Evolutionary conservation across 1,284 basidiomycete species (phyloP).

Genomic region (Sanguinoderma infundibulare): DNA sequence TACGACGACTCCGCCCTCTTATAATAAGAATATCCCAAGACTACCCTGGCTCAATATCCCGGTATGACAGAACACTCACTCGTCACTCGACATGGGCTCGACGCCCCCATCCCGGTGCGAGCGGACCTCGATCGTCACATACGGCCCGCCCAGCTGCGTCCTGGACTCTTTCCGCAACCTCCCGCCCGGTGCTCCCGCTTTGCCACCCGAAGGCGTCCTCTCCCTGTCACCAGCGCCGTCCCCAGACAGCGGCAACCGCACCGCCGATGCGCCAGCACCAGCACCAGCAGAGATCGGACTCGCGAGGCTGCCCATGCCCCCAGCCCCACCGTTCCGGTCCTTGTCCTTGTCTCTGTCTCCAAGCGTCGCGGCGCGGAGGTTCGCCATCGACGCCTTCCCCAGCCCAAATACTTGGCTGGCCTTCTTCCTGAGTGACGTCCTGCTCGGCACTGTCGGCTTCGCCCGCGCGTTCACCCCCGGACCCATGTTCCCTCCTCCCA

Average conservation of each 20-base stretch:
- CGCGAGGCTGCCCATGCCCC: neutral
- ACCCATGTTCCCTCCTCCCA: conserved; percentile 3
- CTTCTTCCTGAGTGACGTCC: conserved; percentile 23
- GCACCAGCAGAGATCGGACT: neutral
- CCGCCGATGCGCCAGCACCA: neutral
- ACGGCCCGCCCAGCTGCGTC: neutral
- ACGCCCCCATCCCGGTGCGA: neutral
- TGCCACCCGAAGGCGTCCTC: neutral
- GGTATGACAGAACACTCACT: neutral
- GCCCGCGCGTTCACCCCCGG: conserved; percentile 2
- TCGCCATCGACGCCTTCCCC: conserved; percentile 20
- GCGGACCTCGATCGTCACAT: neutral
- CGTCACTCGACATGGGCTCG: neutral
- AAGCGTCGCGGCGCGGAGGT: conserved; percentile 20
- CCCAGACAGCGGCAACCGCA: neutral
- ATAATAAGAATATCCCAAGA: neutral
- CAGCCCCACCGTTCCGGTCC: neutral
- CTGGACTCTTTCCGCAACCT: neutral
- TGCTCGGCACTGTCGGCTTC: conserved; percentile 15
- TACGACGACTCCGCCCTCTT: neutral
- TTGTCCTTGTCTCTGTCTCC: neutral
- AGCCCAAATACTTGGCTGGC: conserved; percentile 26
- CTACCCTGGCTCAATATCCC: neutral
- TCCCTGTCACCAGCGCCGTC: neutral
- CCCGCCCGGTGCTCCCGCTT: neutral